These are phyloP conservation scores for Spencermartinsiella ligniputridi DNA, from an alignment of 1,139 yeast genomes.

Conservation along the genomic window DNA sequence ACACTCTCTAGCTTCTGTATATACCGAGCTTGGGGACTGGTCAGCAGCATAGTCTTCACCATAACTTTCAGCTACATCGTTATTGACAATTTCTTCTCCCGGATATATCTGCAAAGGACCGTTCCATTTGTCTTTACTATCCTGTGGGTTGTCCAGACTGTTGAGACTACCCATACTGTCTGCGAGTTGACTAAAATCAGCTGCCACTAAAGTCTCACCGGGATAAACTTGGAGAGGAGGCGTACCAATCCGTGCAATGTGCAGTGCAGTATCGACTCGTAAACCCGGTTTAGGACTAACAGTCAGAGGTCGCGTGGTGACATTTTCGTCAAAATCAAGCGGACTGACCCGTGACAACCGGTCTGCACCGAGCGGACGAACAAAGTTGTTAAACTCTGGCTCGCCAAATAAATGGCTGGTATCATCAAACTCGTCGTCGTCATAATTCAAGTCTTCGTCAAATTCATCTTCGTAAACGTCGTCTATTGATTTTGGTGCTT, in stretches of 20 bases:
- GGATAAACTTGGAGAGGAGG: neutral
- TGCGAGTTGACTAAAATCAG: neutral
- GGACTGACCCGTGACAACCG: neutral
- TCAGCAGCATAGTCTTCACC: conserved; percentile 13
- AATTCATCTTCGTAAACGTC: conserved; percentile 11
- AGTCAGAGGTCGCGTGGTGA: neutral
- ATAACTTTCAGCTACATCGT: no score
- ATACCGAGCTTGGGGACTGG: conserved; percentile 1
- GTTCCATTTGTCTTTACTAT: neutral
- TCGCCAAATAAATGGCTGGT: conserved; percentile 1
- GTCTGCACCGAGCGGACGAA: neutral
- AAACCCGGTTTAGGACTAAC: neutral
- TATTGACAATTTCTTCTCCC: conserved; percentile 16
- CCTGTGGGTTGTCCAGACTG: neutral
- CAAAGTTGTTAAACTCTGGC: neutral
- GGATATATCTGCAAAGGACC: neutral
- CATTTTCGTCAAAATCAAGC: neutral
- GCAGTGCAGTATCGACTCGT: neutral
- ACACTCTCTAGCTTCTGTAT: conserved; percentile 8
- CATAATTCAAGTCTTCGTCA: conserved; percentile 22
- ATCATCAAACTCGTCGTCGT: conserved; percentile 16
- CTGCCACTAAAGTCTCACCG: neutral
- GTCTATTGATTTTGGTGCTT: neutral
- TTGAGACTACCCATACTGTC: neutral
- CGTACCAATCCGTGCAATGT: neutral